Conservation (phyloP, 2,329 filamentous ascomycete genomes). For the Diaporthe capsici region DNA sequence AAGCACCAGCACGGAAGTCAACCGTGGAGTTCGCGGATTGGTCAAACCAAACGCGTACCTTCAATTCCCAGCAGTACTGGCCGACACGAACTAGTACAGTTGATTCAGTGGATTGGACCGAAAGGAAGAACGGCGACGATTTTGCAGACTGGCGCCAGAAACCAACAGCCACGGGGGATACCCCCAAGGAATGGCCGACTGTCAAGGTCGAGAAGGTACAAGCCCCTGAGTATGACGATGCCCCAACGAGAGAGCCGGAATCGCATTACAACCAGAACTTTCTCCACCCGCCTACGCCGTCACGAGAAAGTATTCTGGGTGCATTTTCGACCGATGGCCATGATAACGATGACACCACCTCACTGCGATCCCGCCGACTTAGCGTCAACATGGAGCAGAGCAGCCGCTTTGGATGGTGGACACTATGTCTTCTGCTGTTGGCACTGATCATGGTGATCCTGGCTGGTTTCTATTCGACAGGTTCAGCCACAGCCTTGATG, state of each 20-base stretch:
- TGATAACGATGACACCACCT: background rate
- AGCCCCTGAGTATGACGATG: background rate
- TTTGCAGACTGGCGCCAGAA: background rate
- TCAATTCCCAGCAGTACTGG: background rate
- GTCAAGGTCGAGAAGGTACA: conserved; percentile 10
- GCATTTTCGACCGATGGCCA: background rate
- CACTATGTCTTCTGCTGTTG: conserved; percentile 17
- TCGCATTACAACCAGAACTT: conserved; percentile 21
- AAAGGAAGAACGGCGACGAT: conserved; percentile 21
- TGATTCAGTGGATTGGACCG: conserved; percentile 5
- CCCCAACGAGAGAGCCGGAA: background rate
- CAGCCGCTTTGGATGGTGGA: conserved; percentile 37
- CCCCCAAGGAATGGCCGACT: conserved; percentile 19
- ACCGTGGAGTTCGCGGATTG: conserved; percentile 12
- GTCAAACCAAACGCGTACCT: background rate
- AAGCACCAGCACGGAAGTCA: background rate
- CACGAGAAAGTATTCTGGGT: conserved; percentile 12
- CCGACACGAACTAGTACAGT: conserved; percentile 18
- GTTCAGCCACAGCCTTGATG: conserved; percentile 27
- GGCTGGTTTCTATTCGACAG: conserved; percentile 28
- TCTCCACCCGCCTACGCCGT: conserved; percentile 31
- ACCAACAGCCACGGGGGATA: background rate
- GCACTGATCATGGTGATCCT: conserved; percentile 14
- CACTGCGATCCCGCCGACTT: conserved; percentile 9
- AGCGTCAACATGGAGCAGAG: conserved; percentile 29